Evolutionary conservation across 2,329 filamentous ascomycete species (phyloP), one percentile per base, ranked within the genome.

Genomic region (Aspergillus bombycis): DNA sequence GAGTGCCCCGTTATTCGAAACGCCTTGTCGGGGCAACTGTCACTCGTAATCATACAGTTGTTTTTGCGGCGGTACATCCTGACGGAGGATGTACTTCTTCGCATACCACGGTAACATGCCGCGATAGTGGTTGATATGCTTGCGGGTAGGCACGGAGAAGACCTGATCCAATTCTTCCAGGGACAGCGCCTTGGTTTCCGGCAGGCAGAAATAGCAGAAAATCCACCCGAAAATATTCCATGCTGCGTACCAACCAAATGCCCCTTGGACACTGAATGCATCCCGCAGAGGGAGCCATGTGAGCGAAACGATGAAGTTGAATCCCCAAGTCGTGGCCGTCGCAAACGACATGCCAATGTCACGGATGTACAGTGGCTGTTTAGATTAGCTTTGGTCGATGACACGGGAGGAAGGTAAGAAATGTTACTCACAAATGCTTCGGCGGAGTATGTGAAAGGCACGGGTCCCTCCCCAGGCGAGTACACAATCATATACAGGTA

Each of bases 381-480:
- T 23, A 55, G 5, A 19, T 55, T 23, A 55, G 52, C 32, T 14
- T 19, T 3, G 16, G 34, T 65, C 70, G 65, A 70, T 68, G 61
- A 56, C 62, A 66, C 57, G 16, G 26, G 16, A 28, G 26, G 9
- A 28, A 6, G 19, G 9, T 14, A 32, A 14, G 10, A 19, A n/a
- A 6, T 5, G 21, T 26, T 19, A 54, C 52, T 55, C 16, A 55
- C 52, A 26, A 55, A 90, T 1, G 86, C 88, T 73, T 90, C 88
- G 23, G 88, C 88, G 0, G 86, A 88, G 72, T 90, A 90, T 0
- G 86, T 89, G 70, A 89, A 90, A 0, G 88, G 87, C 0, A 89
- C 87, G 0, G 85, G 85, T 0, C 88, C 88, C 71, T 88, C 87
- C 43, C 88, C 88, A 1, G 87, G 86, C 1, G 80, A 82, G 62